phyloP scores from a whole-genome alignment of 2,329 filamentous ascomycete species.

The Colletotrichum gloeosporioides region DNA sequence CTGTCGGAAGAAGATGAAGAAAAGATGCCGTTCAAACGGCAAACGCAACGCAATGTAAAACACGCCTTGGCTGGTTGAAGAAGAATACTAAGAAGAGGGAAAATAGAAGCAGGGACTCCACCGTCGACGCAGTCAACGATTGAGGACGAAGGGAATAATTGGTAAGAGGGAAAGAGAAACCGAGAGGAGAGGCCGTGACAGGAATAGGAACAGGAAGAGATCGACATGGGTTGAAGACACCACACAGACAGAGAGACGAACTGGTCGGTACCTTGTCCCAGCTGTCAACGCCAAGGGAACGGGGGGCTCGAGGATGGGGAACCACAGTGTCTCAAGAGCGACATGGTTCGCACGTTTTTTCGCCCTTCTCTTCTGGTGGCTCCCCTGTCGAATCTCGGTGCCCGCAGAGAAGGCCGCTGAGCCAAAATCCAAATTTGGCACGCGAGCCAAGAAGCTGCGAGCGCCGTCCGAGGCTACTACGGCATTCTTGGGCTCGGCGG shows the following conservation, averaged over 20 bases:
- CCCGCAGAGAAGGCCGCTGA: neutral
- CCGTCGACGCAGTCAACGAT: slow-evolving; percentile 14
- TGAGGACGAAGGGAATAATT: slow-evolving; percentile 1
- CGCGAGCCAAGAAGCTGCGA: neutral
- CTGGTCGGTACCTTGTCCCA: neutral
- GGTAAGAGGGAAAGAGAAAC: neutral
- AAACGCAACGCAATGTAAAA: slow-evolving; percentile 12
- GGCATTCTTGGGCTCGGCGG: neutral
- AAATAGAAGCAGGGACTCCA: slow-evolving; percentile 11
- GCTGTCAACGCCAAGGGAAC: slow-evolving; percentile 17
- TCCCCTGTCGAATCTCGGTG: neutral
- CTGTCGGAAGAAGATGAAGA: neutral
- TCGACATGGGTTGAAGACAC: neutral
- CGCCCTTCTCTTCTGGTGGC: neutral
- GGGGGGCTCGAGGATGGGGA: neutral
- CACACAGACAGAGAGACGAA: slow-evolving; percentile 7
- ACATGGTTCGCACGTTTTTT: slow-evolving; percentile 15
- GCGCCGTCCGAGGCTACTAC: neutral
- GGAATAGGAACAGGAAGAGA: slow-evolving; percentile 14
- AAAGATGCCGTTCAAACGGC: slow-evolving; percentile 8
- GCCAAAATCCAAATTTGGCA: slow-evolving; percentile 7
- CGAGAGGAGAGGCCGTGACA: neutral
- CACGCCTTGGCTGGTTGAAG: neutral
- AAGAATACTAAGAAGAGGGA: neutral
- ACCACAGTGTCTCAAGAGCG: slow-evolving; percentile 15